Evolutionary conservation across 805 yeast species (phyloP), one percentile per base, ranked within the genome.

Genomic region (Barnettozyma californica): DNA sequence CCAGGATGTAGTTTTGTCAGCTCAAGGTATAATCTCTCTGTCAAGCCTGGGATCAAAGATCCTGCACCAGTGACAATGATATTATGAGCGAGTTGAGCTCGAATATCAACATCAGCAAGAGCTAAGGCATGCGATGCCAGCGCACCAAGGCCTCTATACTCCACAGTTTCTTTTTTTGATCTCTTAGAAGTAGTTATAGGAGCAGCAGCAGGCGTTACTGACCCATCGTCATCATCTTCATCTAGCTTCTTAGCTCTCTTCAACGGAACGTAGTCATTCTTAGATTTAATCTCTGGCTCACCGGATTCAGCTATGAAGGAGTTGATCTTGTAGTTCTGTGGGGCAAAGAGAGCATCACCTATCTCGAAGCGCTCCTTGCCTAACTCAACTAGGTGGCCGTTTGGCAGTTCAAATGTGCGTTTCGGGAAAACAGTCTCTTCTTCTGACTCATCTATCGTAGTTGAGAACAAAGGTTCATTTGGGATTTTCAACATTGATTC

Each of bases 81-180:
- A 61, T 90, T 90, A 66, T 89, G 92, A 0, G 96, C 96, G 20
- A 89, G 72, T 39, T 89, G 85, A 1, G 96, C 85, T 51, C 95
- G 76, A 55, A 87, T 71, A 69, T 87, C 95, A 25, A 89, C 86
- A 66, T 91, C 97, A 43, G 83, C 76, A 48, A 74, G 70, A 43
- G 76, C 74, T 50, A 75, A 70, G 25, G 78, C 78, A 54, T 74
- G 80, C 41, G 77, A 76, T 47, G 79, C 74, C 51, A 90, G 69
- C 49, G 78, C 82, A 2, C 86, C 77, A 14, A 89, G 56, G 3
- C 87, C 87, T 48, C 69, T 62, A 19, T 61, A 53, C 5, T 58
- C 62, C 23, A 58, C 57, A 4, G 49, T 39, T 33, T 48, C 60
- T 39, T 52, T 54, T 43, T 56, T 55, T 57, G 59, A 41, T 60